Evolutionary conservation across 176 grass and related monocot genomes (phyloP), one percentile per base, ranked within the genome.

Genomic region (Chloris gayana): DNA sequence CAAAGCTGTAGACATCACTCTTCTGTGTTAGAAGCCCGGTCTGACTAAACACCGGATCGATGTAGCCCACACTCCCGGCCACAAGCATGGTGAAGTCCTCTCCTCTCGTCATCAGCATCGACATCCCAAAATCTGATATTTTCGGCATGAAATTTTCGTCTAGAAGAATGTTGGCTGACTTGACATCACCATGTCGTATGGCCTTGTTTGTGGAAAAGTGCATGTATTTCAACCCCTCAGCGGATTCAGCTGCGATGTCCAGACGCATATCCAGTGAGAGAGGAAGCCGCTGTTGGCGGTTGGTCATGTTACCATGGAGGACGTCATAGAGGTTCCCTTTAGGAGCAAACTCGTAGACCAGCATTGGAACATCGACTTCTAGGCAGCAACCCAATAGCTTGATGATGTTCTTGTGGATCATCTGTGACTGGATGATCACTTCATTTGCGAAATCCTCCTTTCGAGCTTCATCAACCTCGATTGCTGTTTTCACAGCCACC

Each of bases 281-380:
- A 34, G 1, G 18, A 17, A 34, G 34, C 0, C 9, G 62, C 4
- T 14, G 3, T 1, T 12, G 3, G 18, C 5, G 14, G 18, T 7
- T 7, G 18, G 13, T 9, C 4, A n/a, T 2, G 1, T 27, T 14
- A 1, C 77, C 33, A 30, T 69, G 64, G 47, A 80, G 64, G 17
- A 69, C 2, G 9, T 41, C 64, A 2, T 69, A 8, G 4, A 80
- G 77, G 17, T 15, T 57, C 22, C 77, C 77, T 0, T 69, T 57
- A 6, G 64, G 8, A 19, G 77, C 77, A 38, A 56, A 80, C 32
- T 80, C 77, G 9, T 80, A 80, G 7, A 80, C 77, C 22, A 80
- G 4, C 77, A 80, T 58, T 0, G 65, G 34, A 1, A 68, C 13
- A 21, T 80, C n/a, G 13, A 80, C 22, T 32, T 80, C 77, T 7